Evolutionary conservation across 768 basidiomycete genomes (phyloP), one percentile per base, ranked within the genome.

Genomic region (Rhodotorula paludigena): DNA sequence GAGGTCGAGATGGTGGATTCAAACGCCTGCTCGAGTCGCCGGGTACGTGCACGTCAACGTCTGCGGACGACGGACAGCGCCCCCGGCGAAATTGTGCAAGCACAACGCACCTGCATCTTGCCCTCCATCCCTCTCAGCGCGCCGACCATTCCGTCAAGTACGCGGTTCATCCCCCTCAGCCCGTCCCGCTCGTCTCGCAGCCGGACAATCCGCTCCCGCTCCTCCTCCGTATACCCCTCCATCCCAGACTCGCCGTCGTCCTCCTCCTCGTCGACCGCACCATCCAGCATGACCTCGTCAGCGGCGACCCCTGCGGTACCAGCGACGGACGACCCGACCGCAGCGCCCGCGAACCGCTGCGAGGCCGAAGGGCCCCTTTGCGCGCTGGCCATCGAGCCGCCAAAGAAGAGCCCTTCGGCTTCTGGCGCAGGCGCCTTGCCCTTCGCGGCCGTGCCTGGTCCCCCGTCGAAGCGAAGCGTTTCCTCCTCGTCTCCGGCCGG

Each of bases 141-240:
- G 9, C 49, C 66, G 35, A 74, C 61, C 54, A 79, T 74, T 45
- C 67, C 72, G 6, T 76, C 74, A 69, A 80, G 76, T 23, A 79
- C 75, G 47, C 75, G 66, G 58, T 79, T 79, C 77, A 80, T 77
- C 75, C 72, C 65, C 45, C 75, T 70, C 55, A 80, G 53, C 57
- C 76, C 77, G 39, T 77, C 77, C 51, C 79, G 58, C 36, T 77
- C 75, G 36, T 71, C 73, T 28, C 75, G 38, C 33, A 80, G 64
- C 62, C 68, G 68, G 21, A 12, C 69, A 57, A 59, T 47, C 49
- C 67, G 48, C 9, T 73, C 73, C 55, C 71, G 56, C 49, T 72
- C 63, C 15, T 62, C 64, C 23, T 57, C 52, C 3, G 58, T 41
- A 25, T 42, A 56, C 38, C 14, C 55, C 18, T 53, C 51, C 7